Percentiles rank a stretch among this genome's conserved stretches.
Conservation (phyloP, 495 filamentous ascomycete genomes). For the Bryoglossum gracile region DNA sequence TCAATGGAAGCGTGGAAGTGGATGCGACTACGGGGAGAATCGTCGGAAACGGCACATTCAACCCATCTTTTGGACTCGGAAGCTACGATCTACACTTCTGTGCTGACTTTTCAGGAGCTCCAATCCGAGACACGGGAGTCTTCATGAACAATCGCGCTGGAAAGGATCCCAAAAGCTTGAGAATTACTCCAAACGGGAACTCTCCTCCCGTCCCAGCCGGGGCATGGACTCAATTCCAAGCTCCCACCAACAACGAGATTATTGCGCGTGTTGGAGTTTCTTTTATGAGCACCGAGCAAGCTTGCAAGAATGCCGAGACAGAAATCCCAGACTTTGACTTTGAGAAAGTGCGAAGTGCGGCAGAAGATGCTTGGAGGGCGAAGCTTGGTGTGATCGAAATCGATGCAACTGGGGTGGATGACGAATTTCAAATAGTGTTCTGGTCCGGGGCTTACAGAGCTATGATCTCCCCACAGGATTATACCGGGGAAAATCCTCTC, state of each 20-base stretch:
- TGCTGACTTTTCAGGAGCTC: conserved; percentile 59
- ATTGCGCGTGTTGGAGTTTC: conserved; percentile 61
- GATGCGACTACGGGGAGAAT: conserved; percentile 50
- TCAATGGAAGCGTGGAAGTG: conserved; percentile 53
- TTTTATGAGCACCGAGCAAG: conserved; percentile 58
- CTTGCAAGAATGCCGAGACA: conserved; percentile 58
- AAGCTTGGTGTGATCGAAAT: conserved; percentile 56
- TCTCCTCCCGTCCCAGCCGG: conserved; percentile 59
- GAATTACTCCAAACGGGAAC: conserved; percentile 50
- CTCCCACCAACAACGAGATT: conserved; percentile 39
- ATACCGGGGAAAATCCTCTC: conserved; percentile 70
- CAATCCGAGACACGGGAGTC: conserved; percentile 55
- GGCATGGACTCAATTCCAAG: conserved; percentile 52
- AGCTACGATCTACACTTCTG: conserved; percentile 58
- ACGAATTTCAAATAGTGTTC: conserved; percentile 53
- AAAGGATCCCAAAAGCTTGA: conserved; percentile 43
- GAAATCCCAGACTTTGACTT: conserved; percentile 68
- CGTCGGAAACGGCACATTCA: conserved; percentile 56
- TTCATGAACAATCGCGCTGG: conserved; percentile 55
- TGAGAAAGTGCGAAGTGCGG: conserved; percentile 40
- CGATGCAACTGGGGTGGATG: conserved; percentile 46
- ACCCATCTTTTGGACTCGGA: conserved; percentile 62
- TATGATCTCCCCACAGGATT: conserved; percentile 70
- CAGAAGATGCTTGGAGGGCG: conserved; percentile 52
- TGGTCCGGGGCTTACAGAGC: conserved; percentile 67